Conservation (phyloP, 2,329 filamentous ascomycete species). For the Paraphoma sp. region DNA sequence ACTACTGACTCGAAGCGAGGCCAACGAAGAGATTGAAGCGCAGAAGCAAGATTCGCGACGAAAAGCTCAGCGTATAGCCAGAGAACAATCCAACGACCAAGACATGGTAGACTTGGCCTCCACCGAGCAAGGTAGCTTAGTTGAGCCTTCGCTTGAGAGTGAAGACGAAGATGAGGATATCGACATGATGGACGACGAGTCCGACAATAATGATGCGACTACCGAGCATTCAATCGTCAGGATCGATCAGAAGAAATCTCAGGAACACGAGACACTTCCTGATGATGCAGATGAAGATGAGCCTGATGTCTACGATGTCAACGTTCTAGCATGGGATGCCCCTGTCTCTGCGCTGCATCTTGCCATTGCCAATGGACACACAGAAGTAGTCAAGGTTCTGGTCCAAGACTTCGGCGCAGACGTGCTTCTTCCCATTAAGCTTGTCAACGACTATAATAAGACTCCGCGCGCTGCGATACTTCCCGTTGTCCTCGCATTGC, state of each 20-base stretch:
- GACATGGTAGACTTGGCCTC: conserved; percentile 5
- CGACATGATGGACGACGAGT: conserved; percentile 60
- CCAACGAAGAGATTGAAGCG: conserved; percentile 73
- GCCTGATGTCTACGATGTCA: conserved; percentile 80
- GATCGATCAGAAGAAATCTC: conserved; percentile 52
- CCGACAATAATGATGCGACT: conserved; percentile 55
- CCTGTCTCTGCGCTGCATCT: conserved; percentile 78
- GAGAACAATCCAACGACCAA: conserved; percentile 16
- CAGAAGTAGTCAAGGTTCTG: conserved; percentile 71
- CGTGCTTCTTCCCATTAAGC: conserved; percentile 75
- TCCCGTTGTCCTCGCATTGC: conserved; percentile 71
- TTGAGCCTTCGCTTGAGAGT: conserved; percentile 48
- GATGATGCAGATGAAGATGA: conserved; percentile 66
- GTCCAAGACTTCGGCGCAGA: conserved; percentile 78
- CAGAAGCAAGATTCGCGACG: conserved; percentile 60
- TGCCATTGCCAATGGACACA: conserved; percentile 76
- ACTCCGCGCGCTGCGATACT: conserved; percentile 68
- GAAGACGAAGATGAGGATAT: conserved; percentile 57
- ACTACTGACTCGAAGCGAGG: conserved; percentile 74
- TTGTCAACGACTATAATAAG: conserved; percentile 56
- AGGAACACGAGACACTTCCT: conserved; percentile 55
- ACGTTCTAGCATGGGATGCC: conserved; percentile 80
- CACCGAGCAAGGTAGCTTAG: conserved; percentile 28
- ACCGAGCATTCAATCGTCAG: conserved; percentile 77
- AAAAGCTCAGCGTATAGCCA: conserved; percentile 34